Conservation (phyloP, 2,329 filamentous ascomycete species). For the Xylaria sp. region DNA sequence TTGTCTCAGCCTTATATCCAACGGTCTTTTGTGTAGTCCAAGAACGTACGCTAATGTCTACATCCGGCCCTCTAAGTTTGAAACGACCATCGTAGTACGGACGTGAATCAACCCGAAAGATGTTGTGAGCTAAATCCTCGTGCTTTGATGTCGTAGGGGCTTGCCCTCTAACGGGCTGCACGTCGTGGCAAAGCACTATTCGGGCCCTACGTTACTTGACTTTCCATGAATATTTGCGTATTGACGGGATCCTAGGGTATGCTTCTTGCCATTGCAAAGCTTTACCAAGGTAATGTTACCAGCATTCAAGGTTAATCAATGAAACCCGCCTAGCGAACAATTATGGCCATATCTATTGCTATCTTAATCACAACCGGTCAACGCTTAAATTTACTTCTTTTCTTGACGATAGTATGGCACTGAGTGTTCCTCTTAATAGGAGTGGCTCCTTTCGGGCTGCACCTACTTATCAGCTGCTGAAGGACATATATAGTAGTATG, state of each 20-base stretch:
- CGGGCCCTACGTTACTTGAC: slow-evolving; percentile 6
- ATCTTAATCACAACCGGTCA: neutral
- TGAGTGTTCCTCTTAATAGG: neutral
- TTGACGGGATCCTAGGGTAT: neutral
- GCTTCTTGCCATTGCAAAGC: neutral
- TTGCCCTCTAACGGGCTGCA: neutral
- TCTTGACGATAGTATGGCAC: neutral
- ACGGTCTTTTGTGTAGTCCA: slow-evolving; percentile 7
- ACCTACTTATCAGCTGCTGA: neutral
- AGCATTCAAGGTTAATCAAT: neutral
- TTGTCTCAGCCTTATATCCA: slow-evolving; percentile 30
- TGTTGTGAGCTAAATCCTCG: neutral
- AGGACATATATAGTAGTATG: neutral
- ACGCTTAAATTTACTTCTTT: neutral
- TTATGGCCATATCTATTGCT: neutral
- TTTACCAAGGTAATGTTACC: neutral
- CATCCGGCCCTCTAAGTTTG: neutral
- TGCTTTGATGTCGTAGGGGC: neutral
- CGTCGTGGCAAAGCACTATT: neutral
- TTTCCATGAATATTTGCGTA: neutral
- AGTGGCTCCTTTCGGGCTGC: neutral
- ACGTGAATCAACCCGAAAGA: slow-evolving; percentile 3
- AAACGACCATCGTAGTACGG: slow-evolving; percentile 6
- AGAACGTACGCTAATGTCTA: neutral
- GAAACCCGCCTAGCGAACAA: neutral